Conservation (phyloP, 306 rosid genomes). For the Ormosia semicastrata region DNA sequence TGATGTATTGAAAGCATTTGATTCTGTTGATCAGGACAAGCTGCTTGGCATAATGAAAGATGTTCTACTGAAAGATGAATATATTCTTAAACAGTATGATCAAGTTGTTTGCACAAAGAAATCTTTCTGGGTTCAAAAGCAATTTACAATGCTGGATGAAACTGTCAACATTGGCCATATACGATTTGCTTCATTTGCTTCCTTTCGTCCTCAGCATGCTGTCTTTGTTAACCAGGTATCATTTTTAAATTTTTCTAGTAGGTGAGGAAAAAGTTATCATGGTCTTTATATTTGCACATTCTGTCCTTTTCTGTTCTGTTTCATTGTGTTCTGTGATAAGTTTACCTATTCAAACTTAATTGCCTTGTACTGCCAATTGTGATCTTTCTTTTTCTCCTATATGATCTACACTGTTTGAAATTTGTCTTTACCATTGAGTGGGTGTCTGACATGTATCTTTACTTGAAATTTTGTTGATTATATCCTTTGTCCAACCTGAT, state of each 20-base stretch:
- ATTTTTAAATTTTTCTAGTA: not conserved
- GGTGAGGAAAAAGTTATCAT: not conserved
- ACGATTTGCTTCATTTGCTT: slow-evolving; percentile 30
- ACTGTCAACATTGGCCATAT: slow-evolving; percentile 25
- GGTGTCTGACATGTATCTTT: not conserved
- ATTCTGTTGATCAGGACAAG: slow-evolving; percentile 75
- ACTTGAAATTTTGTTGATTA: not conserved
- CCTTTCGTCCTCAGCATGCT: slow-evolving; percentile 34
- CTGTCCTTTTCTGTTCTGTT: not conserved
- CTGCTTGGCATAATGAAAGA: slow-evolving; percentile 63
- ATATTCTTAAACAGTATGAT: slow-evolving; percentile 50
- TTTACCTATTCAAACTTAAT: slow-evolving; percentile 5
- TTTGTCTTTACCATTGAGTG: not conserved
- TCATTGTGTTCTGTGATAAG: not conserved
- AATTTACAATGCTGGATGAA: slow-evolving; percentile 38
- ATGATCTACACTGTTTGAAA: not conserved
- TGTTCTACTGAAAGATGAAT: slow-evolving; percentile 46
- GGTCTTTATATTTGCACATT: not conserved
- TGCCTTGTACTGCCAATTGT: not conserved
- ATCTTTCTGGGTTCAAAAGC: slow-evolving; percentile 65
- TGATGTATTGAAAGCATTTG: slow-evolving; percentile 87
- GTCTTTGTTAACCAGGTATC: slow-evolving; percentile 70
- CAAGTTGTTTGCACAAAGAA: slow-evolving; percentile 60
- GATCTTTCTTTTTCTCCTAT: not conserved
- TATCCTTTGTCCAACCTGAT: not conserved